Evolutionary conservation across 768 basidiomycete species (phyloP), one percentile per base, ranked within the genome.

Genomic region (Termitomyces heimii): DNA sequence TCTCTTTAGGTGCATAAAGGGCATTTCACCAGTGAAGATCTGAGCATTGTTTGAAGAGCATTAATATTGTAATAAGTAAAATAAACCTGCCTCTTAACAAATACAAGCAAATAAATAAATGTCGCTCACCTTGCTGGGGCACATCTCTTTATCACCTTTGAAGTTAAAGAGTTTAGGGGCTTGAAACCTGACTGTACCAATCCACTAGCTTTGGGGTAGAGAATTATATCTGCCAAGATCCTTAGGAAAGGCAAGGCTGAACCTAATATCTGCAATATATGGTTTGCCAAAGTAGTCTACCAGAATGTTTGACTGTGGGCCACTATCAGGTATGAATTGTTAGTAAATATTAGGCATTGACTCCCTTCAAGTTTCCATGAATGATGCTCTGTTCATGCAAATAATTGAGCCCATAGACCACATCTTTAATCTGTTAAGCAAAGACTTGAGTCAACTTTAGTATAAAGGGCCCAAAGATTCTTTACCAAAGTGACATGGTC

Each of bases 41-140:
- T 55, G 4, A 5, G 9, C 13, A 16, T n/a, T 13, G 26, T 26
- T 56, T n/a, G 5, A 5, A 40, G 10, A 26, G n/a, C 9, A 16
- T 49, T 10, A 28, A 10, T 8, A 12, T 6, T 4, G 34, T 13
- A 2, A 1, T 8, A 40, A 34, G n/a, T 5, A n/a, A 3, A 9
- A 5, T 3, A 28, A 39, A 29, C 49, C 4, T 32, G 34, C 57
- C 46, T 54, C 53, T 26, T 55, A 56, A 18, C 24, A 56, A 32
- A 56, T n/a, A 8, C 59, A 60, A 2, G 31, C 43, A 45, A n/a
- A 53, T 14, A 51, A 44, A 39, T 60, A 60, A 10, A 59, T 34
- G 24, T 59, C 58, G 14, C 58, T 59, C 2, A 34, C 37, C 39
- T 39, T 45, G 26, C 28, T 39, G 6, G 18, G 18, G 7, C 28